Conservation (phyloP, 2,329 filamentous ascomycete genomes). For the Fusarium dlaminii region DNA sequence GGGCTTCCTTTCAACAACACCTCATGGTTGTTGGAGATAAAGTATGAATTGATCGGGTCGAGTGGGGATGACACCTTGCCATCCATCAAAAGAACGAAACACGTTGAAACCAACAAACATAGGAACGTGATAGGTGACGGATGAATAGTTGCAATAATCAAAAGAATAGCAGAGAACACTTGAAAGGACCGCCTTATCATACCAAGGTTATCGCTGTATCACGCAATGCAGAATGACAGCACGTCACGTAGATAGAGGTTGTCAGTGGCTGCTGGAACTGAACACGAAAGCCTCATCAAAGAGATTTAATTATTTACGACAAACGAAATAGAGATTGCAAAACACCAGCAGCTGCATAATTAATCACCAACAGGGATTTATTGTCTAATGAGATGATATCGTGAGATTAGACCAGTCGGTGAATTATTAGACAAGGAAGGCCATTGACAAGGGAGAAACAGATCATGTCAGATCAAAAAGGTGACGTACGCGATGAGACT, state of each 20-base stretch:
- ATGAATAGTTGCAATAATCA: not conserved
- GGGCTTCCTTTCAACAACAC: not conserved
- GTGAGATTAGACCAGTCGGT: constrained; percentile 6
- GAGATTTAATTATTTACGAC: not conserved
- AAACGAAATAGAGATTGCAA: not conserved
- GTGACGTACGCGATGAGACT: not conserved
- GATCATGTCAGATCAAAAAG: not conserved
- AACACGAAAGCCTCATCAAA: not conserved
- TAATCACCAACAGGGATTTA: not conserved
- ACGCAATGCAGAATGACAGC: not conserved
- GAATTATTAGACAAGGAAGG: not conserved
- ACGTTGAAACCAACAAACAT: not conserved
- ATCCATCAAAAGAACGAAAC: constrained; percentile 1
- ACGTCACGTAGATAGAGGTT: not conserved
- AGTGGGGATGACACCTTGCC: constrained; percentile 14
- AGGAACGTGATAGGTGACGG: not conserved
- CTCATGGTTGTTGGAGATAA: constrained; percentile 7
- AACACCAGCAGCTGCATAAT: not conserved
- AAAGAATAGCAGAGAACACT: not conserved
- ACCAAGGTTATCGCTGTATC: not conserved
- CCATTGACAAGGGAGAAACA: not conserved
- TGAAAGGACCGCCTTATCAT: not conserved
- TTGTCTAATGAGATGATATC: constrained; percentile 8
- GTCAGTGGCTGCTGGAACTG: not conserved
- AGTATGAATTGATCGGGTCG: not conserved